These are phyloP conservation scores for Fallopia convolvulus DNA, from an alignment of 148 eudicot species.

Conservation along the genomic window DNA sequence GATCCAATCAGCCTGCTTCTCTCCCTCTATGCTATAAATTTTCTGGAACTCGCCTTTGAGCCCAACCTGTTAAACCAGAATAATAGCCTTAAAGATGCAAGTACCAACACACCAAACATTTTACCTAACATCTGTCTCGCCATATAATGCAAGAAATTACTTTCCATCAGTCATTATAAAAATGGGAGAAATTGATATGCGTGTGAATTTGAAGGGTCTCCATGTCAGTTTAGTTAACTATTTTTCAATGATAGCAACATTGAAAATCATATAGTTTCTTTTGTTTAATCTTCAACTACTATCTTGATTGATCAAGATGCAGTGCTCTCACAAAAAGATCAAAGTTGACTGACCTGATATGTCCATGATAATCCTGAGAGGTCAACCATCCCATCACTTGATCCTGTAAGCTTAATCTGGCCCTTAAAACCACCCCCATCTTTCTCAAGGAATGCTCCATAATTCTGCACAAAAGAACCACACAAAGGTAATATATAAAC, in stretches of 20 bases:
- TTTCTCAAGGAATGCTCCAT: constrained; percentile 87
- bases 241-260: background rate
- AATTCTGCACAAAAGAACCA: constrained; percentile 45
- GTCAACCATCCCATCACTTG: constrained; percentile 51
- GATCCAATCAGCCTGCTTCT: constrained; percentile 49
- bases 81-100: background rate
- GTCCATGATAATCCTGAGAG: constrained; percentile 64
- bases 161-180: background rate
- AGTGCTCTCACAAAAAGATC: background rate
- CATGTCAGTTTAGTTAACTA: background rate
- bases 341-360: constrained; percentile 50
- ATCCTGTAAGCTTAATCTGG: constrained; percentile 61
- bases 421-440: constrained; percentile 95
- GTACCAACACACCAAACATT: background rate
- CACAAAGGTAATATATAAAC: background rate
- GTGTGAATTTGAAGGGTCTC: background rate
- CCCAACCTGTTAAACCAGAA: constrained; percentile 49
- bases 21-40: constrained; percentile 39
- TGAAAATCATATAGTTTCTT: background rate
- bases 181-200: background rate
- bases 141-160: background rate
- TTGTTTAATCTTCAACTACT: background rate
- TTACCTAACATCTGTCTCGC: background rate
- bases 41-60: constrained; percentile 72
- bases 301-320: background rate